These are phyloP conservation scores for Oxyria digyna DNA, from an alignment of 148 eudicot genomes.

Conservation along the genomic window DNA sequence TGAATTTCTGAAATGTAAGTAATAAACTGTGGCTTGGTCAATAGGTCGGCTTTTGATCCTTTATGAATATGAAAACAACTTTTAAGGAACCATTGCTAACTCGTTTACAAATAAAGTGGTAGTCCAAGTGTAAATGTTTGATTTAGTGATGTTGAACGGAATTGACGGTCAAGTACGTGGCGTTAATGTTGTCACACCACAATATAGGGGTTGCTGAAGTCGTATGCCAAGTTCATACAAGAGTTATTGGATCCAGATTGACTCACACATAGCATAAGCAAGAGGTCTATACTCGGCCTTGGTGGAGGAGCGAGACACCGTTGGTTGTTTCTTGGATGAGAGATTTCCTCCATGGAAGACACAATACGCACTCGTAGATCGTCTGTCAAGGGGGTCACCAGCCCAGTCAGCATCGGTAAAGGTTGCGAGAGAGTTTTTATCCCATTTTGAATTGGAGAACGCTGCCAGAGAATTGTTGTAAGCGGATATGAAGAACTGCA, in stretches of 20 bases:
- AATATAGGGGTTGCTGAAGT: background rate
- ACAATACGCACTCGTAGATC: no score
- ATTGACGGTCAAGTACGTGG: background rate
- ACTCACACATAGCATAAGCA: background rate
- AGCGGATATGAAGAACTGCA: no score
- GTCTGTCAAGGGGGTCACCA: no score
- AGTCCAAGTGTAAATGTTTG: background rate
- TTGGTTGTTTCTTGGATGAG: background rate
- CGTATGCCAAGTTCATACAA: no score
- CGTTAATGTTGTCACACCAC: background rate
- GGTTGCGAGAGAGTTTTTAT: no score
- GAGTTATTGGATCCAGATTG: background rate
- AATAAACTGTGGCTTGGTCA: no score
- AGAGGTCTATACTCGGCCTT: background rate
- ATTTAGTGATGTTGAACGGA: background rate
- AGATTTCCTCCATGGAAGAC: no score
- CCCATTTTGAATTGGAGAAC: no score
- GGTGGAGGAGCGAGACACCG: no score
- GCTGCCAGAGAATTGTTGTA: no score
- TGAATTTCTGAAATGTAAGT: no score
- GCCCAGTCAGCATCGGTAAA: no score
- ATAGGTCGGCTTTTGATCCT: background rate
- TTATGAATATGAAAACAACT: background rate
- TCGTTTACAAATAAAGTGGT: background rate
- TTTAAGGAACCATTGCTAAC: background rate